Conservation (phyloP, 345 rosid species). For the Reutealis trisperma region DNA sequence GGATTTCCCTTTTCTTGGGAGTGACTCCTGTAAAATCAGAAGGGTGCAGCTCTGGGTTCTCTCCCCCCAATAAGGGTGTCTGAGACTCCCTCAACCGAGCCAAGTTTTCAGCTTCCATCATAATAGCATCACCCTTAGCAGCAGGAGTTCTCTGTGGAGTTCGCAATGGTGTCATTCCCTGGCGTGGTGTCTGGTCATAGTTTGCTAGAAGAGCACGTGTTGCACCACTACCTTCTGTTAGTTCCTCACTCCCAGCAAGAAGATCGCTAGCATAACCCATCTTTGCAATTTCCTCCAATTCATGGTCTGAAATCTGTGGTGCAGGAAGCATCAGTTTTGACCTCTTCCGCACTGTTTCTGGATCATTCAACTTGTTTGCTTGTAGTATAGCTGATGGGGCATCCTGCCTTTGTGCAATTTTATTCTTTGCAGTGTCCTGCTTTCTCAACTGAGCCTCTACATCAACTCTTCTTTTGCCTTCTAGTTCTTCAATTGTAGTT, state of each 20-base stretch:
- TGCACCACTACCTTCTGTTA: slow-evolving; percentile 87
- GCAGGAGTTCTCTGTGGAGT: slow-evolving; percentile 98
- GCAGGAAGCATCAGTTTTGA: slow-evolving; percentile 97
- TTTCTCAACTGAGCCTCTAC: slow-evolving; percentile 81
- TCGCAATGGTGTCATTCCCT: slow-evolving; percentile 84
- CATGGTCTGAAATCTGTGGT: slow-evolving; percentile 95
- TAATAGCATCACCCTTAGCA: slow-evolving; percentile 94
- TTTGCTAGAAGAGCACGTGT: slow-evolving; percentile 93
- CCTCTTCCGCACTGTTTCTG: slow-evolving; percentile 90
- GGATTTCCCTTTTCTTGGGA: slow-evolving; percentile 80
- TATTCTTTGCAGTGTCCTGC: slow-evolving; percentile 83
- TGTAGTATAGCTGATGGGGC: slow-evolving; percentile 93
- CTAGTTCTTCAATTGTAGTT: slow-evolving; percentile 91
- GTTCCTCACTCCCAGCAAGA: slow-evolving; percentile 79
- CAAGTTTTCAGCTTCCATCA: slow-evolving; percentile 99
- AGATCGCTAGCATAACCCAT: slow-evolving; percentile 98
- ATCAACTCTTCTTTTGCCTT: slow-evolving; percentile 92
- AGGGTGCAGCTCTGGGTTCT: slow-evolving; percentile 98
- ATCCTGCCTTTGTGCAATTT: slow-evolving; percentile 92
- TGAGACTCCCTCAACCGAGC: slow-evolving; percentile 97
- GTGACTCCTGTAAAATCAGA: slow-evolving; percentile 99
- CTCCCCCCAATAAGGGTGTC: slow-evolving; percentile 96
- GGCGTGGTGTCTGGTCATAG: slow-evolving; percentile 83
- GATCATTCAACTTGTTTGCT: slow-evolving; percentile 97
- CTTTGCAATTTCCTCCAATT: slow-evolving; percentile 95